Evolutionary conservation across 2,329 filamentous ascomycete genomes (phyloP).

Genomic region (Purpureocillium lavendulum): DNA sequence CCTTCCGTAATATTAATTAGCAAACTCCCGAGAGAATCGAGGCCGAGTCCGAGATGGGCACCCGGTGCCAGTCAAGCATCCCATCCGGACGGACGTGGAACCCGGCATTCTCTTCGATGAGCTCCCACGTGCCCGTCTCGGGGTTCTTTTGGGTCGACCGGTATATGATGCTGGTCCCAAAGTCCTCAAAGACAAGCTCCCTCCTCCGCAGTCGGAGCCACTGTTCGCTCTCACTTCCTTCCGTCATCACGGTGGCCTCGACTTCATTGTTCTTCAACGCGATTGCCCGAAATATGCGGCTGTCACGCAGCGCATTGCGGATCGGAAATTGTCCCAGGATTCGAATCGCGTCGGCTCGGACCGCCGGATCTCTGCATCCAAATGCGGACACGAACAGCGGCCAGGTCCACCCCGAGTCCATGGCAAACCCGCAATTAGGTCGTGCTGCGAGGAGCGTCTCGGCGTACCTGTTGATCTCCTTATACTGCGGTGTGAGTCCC

Average conservation of each 20-base stretch:
- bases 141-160: slow-evolving; percentile 23
- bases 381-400: slow-evolving; percentile 32
- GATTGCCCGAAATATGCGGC: slow-evolving; percentile 29
- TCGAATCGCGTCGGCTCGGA: slow-evolving; percentile 30
- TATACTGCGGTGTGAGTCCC: slow-evolving; percentile 31
- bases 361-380: slow-evolving; percentile 27
- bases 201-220: slow-evolving; percentile 28
- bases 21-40: slow-evolving; percentile 21
- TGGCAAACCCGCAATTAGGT: slow-evolving; percentile 30
- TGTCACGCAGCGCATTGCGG: slow-evolving; percentile 35
- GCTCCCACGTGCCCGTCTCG: slow-evolving; percentile 22
- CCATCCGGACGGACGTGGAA: slow-evolving; percentile 21
- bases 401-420: slow-evolving; percentile 38
- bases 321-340: slow-evolving; percentile 32
- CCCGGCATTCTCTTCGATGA: slow-evolving; percentile 28
- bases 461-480: slow-evolving; percentile 28
- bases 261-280: slow-evolving; percentile 26
- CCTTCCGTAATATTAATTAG: neutral
- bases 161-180: slow-evolving; percentile 27
- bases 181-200: slow-evolving; percentile 29
- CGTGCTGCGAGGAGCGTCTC: slow-evolving; percentile 26
- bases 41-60: slow-evolving; percentile 25
- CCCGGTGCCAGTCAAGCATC: slow-evolving; percentile 22
- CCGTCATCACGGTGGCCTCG: slow-evolving; percentile 21
- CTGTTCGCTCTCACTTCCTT: slow-evolving; percentile 25